A percentile compares a stretch with the other conserved stretches of the same genome.
phyloP scores from a whole-genome alignment of 257 asterid species.

The Petunia axillaris region DNA sequence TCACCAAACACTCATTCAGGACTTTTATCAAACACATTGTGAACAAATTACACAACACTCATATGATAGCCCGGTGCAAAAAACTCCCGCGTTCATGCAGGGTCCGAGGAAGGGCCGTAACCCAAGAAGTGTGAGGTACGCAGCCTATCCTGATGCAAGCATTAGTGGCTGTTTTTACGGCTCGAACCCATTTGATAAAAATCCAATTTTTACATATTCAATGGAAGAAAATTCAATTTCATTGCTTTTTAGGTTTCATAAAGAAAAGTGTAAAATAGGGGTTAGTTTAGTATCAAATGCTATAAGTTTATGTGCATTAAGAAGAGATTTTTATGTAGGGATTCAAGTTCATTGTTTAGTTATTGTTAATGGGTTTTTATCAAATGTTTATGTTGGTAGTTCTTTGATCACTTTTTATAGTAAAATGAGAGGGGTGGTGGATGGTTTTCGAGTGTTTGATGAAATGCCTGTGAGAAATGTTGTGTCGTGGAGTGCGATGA shows the following conservation, averaged over 20 bases:
- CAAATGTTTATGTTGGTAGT: slow-evolving; percentile 42
- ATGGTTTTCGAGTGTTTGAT: slow-evolving; percentile 38
- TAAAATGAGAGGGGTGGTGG: slow-evolving; percentile 22
- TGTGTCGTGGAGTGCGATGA: slow-evolving; percentile 48
- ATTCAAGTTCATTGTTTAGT: slow-evolving; percentile 42
- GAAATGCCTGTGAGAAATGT: slow-evolving; percentile 42
- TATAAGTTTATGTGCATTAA: slow-evolving; percentile 36
- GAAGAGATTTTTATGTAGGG: slow-evolving; percentile 32
- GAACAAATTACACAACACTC: slow-evolving; percentile 24
- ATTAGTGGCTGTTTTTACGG: too few species aligned
- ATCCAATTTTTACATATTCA: not conserved
- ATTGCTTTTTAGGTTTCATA: slow-evolving; percentile 34
- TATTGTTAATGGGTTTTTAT: slow-evolving; percentile 31
- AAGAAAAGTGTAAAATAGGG: slow-evolving; percentile 27
- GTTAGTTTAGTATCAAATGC: slow-evolving; percentile 37
- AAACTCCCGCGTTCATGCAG: too few species aligned
- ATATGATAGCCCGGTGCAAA: not conserved
- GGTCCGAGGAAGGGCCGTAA: too few species aligned
- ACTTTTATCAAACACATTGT: slow-evolving; percentile 34
- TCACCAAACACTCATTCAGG: slow-evolving; percentile 32
- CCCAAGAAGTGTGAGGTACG: too few species aligned
- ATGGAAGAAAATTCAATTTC: slow-evolving; percentile 27
- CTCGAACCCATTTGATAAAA: not conserved
- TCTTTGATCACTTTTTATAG: slow-evolving; percentile 38
- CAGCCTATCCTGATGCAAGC: too few species aligned